Percentiles rank a stretch among this genome's conserved stretches.
phyloP scores from a whole-genome alignment of 805 yeast genomes.

The Sungouiella thailandica region DNA sequence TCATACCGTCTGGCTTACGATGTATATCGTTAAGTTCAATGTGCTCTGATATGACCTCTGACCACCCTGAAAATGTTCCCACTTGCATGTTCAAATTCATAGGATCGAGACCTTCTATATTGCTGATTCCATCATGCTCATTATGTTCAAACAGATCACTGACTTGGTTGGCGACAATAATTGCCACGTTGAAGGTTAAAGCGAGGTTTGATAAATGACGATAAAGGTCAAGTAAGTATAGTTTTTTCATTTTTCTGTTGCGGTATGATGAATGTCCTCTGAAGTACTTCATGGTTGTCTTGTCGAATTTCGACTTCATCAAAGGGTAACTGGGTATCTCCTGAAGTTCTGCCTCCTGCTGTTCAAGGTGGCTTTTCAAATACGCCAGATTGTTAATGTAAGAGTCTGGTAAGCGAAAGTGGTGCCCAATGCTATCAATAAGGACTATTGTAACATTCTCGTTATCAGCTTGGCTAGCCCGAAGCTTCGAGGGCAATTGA shows the following conservation, averaged over 20 bases:
- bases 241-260: conserved; percentile 35
- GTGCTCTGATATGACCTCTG: too few species aligned
- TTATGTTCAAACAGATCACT: conserved; percentile 43
- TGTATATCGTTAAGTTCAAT: too few species aligned
- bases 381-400: conserved; percentile 18
- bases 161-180: conserved; percentile 77
- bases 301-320: conserved; percentile 22
- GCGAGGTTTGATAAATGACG: conserved; percentile 49
- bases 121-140: conserved; percentile 19
- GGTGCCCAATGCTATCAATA: conserved; percentile 82
- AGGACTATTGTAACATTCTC: conserved; percentile 49
- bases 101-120: conserved; percentile 22
- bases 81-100: conserved; percentile 57
- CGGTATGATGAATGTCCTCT: conserved; percentile 8
- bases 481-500: conserved; percentile 56
- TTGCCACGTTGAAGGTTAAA: conserved; percentile 43
- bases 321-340: conserved; percentile 4
- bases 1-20: too few species aligned
- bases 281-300: conserved; percentile 18
- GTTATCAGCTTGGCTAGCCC: conserved; percentile 16
- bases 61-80: conserved; percentile 78
- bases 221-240: conserved; percentile 40
- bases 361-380: conserved; percentile 6
- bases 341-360: conserved; percentile 11
- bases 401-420: conserved; percentile 54